Base-by-base conservation (phyloP, 1,284 basidiomycete genomes). In the Sphaerobolus stellatus region DNA sequence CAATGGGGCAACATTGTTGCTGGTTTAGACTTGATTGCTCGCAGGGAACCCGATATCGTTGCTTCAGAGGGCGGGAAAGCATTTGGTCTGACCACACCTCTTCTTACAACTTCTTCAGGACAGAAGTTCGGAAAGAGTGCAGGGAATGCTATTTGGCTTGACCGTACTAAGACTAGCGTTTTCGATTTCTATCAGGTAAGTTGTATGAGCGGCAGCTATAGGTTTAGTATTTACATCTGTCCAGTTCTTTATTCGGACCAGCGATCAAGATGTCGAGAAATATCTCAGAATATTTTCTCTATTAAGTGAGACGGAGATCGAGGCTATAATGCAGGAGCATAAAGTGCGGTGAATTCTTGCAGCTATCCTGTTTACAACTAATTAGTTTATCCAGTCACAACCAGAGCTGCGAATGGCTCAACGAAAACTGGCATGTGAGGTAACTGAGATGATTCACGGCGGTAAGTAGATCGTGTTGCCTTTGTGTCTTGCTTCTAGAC, bases 1-100 rank as follows among this genome's bases (percentile, higher is more conserved):
- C 97, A 99, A 69, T 95, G 95, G 87, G 96, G 97, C n/a, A 99
- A 99, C 68, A 98, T 99, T 59, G 75, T 94, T 20, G 90, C 92
- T 7, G 95, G 95, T 4, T 79, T 97, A 30, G 93, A 98, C 55
- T 79, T 98, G 43, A 94, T 98, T 62, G 81, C 82, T 53, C 82
- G 84, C 8, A 18, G 22, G 29, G 52, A 38, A 28, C 3, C 31
- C 22, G 20, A n/a, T 16, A 20, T 30, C 11, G 18, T 28, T 24
- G 4, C 78, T 44, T 64, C 63, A 43, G 58, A 61, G 13, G 59
- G 64, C 18, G 77, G 78, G 40, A 74, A 77, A 45, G 90, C 85
- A 1, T 98, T 83, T 68, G 96, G 94, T 0, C 70, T 99, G 43
- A 99, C 96, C 0, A 91, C 95, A 5, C 96, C 95, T 5, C 76